Conservation (phyloP, 2,329 filamentous ascomycete species). For the Onygenales sp. region DNA sequence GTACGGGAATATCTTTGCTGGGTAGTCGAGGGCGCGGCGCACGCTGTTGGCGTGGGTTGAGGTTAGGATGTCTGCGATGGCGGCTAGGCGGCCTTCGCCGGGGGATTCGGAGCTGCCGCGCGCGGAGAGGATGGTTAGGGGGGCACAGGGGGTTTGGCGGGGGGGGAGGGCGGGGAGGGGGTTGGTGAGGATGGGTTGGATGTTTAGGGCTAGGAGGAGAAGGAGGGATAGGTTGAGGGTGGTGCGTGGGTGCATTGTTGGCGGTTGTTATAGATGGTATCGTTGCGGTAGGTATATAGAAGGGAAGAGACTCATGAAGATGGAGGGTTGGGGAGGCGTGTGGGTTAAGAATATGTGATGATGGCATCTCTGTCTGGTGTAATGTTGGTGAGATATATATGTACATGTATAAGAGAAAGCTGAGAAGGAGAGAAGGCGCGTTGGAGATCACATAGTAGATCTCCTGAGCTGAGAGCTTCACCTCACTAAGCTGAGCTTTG, state of each 20-base stretch:
- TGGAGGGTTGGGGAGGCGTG: background rate
- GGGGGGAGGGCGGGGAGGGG: background rate
- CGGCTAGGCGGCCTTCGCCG: slow-evolving; percentile 10
- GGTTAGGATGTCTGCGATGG: slow-evolving; percentile 3
- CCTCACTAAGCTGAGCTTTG: too few relatives aligned
- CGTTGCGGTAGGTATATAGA: background rate
- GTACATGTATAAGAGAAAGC: background rate
- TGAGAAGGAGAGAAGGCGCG: background rate
- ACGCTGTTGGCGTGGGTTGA: slow-evolving; percentile 2
- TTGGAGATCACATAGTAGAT: background rate
- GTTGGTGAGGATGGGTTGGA: background rate
- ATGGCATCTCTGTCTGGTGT: background rate
- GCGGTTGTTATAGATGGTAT: background rate
- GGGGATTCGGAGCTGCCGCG: slow-evolving; percentile 11
- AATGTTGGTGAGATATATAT: background rate
- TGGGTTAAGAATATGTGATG: background rate
- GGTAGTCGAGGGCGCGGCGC: slow-evolving; percentile 13
- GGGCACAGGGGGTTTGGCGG: background rate
- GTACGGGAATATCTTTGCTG: slow-evolving; percentile 15
- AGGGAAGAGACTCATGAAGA: background rate
- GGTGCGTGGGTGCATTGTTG: background rate
- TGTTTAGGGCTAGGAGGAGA: background rate
- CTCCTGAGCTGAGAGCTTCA: too few relatives aligned
- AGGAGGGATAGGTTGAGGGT: background rate
- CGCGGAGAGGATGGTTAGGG: slow-evolving; percentile 11